These are phyloP conservation scores for Pelargonium cotyledonis DNA, from an alignment of 441 rosid genomes.

Conservation along the genomic window DNA sequence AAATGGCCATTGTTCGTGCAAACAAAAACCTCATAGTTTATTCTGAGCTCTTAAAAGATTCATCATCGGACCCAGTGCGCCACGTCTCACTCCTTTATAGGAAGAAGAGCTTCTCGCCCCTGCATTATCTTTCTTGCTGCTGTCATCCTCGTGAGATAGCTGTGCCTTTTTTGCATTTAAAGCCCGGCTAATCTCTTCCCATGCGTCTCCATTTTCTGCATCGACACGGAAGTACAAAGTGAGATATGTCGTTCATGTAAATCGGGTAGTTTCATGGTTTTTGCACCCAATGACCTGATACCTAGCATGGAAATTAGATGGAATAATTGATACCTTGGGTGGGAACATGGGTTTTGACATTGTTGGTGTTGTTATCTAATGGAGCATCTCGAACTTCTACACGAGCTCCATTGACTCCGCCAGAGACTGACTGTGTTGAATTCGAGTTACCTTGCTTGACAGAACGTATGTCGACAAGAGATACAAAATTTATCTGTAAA, in stretches of 20 bases:
- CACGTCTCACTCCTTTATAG: constrained; percentile 44
- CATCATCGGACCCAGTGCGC: constrained; percentile 77
- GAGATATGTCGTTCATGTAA: constrained; percentile 4
- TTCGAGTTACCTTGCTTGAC: constrained; percentile 33
- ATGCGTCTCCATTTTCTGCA: constrained; percentile 45
- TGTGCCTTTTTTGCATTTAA: constrained; percentile 58
- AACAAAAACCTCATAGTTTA: constrained; percentile 26
- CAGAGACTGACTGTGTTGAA: constrained; percentile 20
- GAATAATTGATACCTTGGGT: constrained; percentile 16
- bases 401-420: constrained; percentile 18
- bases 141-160: constrained; percentile 49
- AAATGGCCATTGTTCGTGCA: not conserved
- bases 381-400: constrained; percentile 28
- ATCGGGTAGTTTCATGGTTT: not conserved
- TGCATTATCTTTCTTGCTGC: constrained; percentile 42
- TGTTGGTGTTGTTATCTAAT: constrained; percentile 21
- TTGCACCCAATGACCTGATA: not conserved
- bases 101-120: constrained; percentile 46
- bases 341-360: constrained; percentile 19
- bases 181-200: constrained; percentile 70
- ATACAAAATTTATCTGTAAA: constrained; percentile 65
- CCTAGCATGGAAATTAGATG: not conserved
- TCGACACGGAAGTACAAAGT: not conserved
- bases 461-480: constrained; percentile 63
- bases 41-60: constrained; percentile 63